phyloP scores from a whole-genome alignment of 345 rosid species.

The Citrus hindsii region DNA sequence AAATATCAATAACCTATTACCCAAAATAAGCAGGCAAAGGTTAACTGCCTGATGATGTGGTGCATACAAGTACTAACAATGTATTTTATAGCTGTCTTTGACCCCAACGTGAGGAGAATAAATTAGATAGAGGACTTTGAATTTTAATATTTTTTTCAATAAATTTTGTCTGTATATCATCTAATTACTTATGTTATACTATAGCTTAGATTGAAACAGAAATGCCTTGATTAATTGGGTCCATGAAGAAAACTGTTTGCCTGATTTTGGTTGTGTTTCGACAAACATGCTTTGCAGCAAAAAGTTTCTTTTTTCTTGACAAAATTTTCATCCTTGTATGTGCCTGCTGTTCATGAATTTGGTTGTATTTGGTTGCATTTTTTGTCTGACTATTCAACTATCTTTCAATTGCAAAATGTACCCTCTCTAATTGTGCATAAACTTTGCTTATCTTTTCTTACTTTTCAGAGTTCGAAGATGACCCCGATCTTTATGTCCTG shows the following conservation, averaged over 20 bases:
- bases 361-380: neutral
- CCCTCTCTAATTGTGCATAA: neutral
- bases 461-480: slow-evolving; percentile 47
- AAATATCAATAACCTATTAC: neutral
- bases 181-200: neutral
- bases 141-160: neutral
- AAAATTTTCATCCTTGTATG: neutral
- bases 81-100: neutral
- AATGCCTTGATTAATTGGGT: neutral
- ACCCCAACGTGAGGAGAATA: neutral
- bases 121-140: neutral
- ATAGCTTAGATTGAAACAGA: neutral
- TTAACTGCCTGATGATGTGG: neutral
- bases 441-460: neutral
- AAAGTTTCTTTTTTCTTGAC: neutral
- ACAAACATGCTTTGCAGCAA: neutral
- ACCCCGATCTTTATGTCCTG: slow-evolving; percentile 46
- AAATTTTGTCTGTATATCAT: neutral
- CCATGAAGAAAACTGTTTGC: neutral
- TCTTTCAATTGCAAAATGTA: neutral
- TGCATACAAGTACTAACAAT: neutral
- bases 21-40: neutral
- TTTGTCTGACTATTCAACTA: neutral
- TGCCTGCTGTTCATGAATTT: too few relatives aligned
- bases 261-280: neutral